A percentile compares a stretch with the other conserved stretches of the same genome.
Conservation (phyloP, 805 yeast species). For the Suhomyces xylopsoci region DNA sequence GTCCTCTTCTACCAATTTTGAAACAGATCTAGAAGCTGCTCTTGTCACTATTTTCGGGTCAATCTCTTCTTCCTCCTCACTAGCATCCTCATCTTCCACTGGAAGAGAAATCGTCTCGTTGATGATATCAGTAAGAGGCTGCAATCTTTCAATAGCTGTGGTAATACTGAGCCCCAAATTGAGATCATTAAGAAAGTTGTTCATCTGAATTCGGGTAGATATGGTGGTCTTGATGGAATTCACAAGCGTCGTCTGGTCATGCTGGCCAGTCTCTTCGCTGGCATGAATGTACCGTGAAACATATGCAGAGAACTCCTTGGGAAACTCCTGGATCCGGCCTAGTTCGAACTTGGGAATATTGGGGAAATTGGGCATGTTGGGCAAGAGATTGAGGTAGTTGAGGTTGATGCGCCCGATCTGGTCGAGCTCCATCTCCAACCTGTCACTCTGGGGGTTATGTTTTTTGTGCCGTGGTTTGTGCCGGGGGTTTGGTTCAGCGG, state of each 20-base stretch:
- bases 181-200: slow-evolving; percentile 38
- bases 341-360: slow-evolving; percentile 22
- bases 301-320: slow-evolving; percentile 30
- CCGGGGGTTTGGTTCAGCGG: too few relatives aligned
- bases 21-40: not conserved
- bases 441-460: slow-evolving; percentile 8
- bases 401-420: slow-evolving; percentile 48
- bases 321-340: slow-evolving; percentile 20
- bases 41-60: not conserved
- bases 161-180: slow-evolving; percentile 47
- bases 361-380: slow-evolving; percentile 23
- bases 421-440: slow-evolving; percentile 46
- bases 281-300: slow-evolving; percentile 24
- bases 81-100: slow-evolving; percentile 37
- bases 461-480: too few relatives aligned
- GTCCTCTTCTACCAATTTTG: slow-evolving; percentile 11
- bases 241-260: slow-evolving; percentile 18
- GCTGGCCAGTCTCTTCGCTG: slow-evolving; percentile 6
- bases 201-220: slow-evolving; percentile 42
- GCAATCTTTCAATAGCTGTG: slow-evolving; percentile 52
- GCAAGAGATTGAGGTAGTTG: slow-evolving; percentile 20
- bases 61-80: slow-evolving; percentile 22
- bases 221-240: slow-evolving; percentile 38
- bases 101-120: slow-evolving; percentile 49
- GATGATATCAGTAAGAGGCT: slow-evolving; percentile 43